Evolutionary conservation across 495 filamentous ascomycete species (phyloP).

Genomic region (Neurospora sp.): DNA sequence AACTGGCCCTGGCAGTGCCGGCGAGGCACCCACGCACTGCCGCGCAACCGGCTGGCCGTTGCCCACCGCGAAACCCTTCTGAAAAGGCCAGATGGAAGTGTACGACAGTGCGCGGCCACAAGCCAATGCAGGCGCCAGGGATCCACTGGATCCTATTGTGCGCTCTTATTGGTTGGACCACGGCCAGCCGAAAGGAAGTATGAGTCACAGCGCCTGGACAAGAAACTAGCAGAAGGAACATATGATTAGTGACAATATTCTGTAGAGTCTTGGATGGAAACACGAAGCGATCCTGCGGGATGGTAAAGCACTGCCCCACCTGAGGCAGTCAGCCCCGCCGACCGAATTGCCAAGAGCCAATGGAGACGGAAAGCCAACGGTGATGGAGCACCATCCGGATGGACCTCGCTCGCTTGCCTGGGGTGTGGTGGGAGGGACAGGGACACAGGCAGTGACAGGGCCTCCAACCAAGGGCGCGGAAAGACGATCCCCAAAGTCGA

Average conservation of each 20-base stretch:
- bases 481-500: background rate
- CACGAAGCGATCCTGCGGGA: background rate
- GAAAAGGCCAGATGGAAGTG: background rate
- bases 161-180: conserved; percentile 6
- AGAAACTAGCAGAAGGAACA: background rate
- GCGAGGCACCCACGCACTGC: background rate
- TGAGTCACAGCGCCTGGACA: conserved; percentile 17
- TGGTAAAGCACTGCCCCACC: conserved; percentile 2
- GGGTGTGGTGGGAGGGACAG: background rate
- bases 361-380: background rate
- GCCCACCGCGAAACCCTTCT: background rate
- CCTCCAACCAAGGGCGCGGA: background rate
- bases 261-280: background rate
- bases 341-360: background rate
- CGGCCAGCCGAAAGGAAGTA: conserved; percentile 22
- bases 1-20: conserved; percentile 2
- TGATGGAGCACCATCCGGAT: background rate
- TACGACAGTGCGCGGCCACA: background rate
- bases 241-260: background rate
- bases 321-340: background rate
- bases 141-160: background rate
- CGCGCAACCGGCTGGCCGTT: background rate
- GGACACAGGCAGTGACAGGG: background rate
- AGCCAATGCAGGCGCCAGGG: background rate
- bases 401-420: background rate